Evolutionary conservation across 345 rosid genomes (phyloP), one percentile per base, ranked within the genome.

Genomic region (Reutealis trisperma): DNA sequence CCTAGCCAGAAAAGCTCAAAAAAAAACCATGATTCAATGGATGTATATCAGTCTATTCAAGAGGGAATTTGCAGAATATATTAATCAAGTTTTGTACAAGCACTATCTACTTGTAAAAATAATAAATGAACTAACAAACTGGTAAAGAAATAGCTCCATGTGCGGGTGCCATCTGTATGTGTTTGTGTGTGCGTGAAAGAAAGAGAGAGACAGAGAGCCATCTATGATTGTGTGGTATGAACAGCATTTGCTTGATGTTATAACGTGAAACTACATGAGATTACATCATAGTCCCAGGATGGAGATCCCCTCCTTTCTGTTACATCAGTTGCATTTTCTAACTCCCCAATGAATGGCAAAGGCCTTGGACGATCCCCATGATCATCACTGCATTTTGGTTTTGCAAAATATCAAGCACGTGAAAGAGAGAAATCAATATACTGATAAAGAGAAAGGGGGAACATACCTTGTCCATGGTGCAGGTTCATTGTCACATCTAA

Each of bases 381-480:
- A 71, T 34, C 64, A 54, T 77, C 66, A 2, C 80, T 77, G 76
- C 80, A 63, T 37, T 37, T 63, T 70, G 21, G 62, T 70, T 77
- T 77, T 30, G 6, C 25, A 22, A 44, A 64, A 49, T 3, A 30
- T 63, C 15, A 63, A 8, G 27, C 30, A 42, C 49, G 3, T 19
- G 22, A 55, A 21, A 6, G 44, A 45, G 44, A 25, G 58, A 13
- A 25, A 74, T 54, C 6, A 3, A 16, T 52, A 52, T 13, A 52
- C 18, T 47, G 18, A 25, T 49, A 15, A 5, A 32, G 54, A 19
- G 22, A 44, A 30, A 19, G 44, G 13, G 47, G 21, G 42, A 44
- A 37, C 41, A 74, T 75, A 94, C 98, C 94, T 90, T 2, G 94
- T 90, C 98, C 96, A 92, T 45, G 96, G 94, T 25, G 90, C 90